Evolutionary conservation across 1,284 basidiomycete species (phyloP), one percentile per base, ranked within the genome.

Genomic region (Cryptococcus amylolentus): DNA sequence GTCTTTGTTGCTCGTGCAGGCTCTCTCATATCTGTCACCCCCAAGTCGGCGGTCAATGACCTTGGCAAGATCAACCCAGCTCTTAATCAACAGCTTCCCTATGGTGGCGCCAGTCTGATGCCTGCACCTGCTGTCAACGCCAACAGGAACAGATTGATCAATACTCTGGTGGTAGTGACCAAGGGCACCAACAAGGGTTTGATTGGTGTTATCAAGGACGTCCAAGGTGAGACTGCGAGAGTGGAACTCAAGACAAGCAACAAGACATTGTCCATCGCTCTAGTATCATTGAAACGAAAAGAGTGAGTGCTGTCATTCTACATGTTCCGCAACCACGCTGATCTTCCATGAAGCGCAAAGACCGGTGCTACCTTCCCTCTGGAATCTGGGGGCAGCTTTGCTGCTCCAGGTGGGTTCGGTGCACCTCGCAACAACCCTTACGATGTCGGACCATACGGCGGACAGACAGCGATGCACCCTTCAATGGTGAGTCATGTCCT

Each of bases 1-100:
- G 88, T 98, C 23, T 99, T 95, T 69, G 89, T 98, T 51, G 70
- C 77, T 16, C 72, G 91, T 28, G 84, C 89, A 4, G 84, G 88
- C 35, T 85, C 86, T 1, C 80, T 95, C 38, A 84, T 84, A 0
- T 92, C 90, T 10, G 79, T 93, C 26, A 91, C 93, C 2, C 92
- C 94, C 2, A 92, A 91, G 70, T 82, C 82, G 0, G 64, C 68
- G 4, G 81, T 81, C 7, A 81, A 84, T 7, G 93, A 98, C 76
- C 80, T 93, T n/a, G 88, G 89, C n/a, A 94, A 95, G 78, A 88
- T 95, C 86, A 98, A 98, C 74, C 94, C 95, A 7, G 85, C 88
- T 1, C 75, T 92, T 48, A 70, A 76, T 40, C 66, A 69, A 41
- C 70, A 73, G 46, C 58, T 74, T n/a, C 71, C 71, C 3, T 59